These are phyloP conservation scores for Saksenaea oblongispora DNA, from an alignment of 371 early-diverging fungal species.

Conservation along the genomic window DNA sequence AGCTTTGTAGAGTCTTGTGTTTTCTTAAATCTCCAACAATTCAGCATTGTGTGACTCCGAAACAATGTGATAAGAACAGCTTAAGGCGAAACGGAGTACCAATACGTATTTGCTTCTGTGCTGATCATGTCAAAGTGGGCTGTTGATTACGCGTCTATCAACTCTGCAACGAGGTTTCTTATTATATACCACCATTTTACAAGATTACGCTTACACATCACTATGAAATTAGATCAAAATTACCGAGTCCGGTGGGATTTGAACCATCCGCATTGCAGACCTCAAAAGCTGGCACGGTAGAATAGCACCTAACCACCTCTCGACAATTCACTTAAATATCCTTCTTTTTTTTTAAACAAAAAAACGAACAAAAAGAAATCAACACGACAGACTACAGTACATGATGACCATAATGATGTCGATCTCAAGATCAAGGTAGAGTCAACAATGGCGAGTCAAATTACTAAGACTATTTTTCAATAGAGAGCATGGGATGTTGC, in stretches of 20 bases:
- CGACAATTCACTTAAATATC: not conserved
- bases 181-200: not conserved
- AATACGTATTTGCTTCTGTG: no score
- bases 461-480: not conserved
- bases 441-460: not conserved
- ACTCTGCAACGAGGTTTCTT: constrained; percentile 15
- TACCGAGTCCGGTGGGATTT: constrained; percentile 40
- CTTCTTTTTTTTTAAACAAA: no score
- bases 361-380: constrained; percentile 28
- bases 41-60: not conserved
- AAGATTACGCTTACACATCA: not conserved
- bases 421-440: constrained; percentile 39
- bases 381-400: constrained; percentile 16
- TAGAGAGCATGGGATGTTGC: constrained; percentile 98
- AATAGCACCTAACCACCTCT: not conserved
- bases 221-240: constrained; percentile 11
- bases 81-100: no score
- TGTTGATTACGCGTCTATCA: constrained; percentile 40
- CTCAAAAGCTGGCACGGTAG: constrained; percentile 19
- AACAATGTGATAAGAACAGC: no score
- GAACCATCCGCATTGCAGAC: constrained; percentile 32
- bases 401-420: constrained; percentile 29
- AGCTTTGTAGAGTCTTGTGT: no score
- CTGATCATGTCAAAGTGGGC: constrained; percentile 32
- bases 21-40: not conserved